Conservation (phyloP, 768 basidiomycete species). For the Leccinum imitatum region DNA sequence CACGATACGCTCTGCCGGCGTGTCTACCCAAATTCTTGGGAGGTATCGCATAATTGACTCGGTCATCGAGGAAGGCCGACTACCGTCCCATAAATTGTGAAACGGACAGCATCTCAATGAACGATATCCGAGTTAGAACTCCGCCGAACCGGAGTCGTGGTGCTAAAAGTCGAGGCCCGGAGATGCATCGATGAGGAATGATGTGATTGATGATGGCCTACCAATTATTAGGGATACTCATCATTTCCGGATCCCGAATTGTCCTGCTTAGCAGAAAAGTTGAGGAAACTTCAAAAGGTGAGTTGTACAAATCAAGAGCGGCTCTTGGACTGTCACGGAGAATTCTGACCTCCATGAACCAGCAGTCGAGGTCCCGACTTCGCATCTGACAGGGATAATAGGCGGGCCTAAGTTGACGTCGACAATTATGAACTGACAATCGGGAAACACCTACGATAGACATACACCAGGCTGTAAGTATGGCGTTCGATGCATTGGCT, state of each 20-base stretch:
- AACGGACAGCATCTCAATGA: neutral
- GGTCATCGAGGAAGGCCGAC: slow-evolving; percentile 4
- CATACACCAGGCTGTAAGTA: neutral
- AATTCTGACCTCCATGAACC: neutral
- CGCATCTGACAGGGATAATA: neutral
- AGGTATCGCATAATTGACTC: neutral
- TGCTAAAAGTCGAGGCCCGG: neutral
- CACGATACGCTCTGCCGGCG: neutral
- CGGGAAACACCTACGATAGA: neutral
- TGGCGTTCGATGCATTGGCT: neutral
- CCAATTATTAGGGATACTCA: neutral
- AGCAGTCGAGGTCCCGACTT: neutral
- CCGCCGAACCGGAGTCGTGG: slow-evolving; percentile 5
- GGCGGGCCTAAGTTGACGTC: neutral
- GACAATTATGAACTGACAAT: neutral
- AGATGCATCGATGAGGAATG: neutral
- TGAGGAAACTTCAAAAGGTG: neutral
- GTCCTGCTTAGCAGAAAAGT: neutral
- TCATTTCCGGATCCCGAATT: neutral
- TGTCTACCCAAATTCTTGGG: neutral
- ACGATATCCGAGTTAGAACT: neutral
- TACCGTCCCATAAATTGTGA: slow-evolving; percentile 6
- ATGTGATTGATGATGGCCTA: neutral
- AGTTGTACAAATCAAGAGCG: neutral
- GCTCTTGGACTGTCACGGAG: neutral